Conservation (phyloP, 1,284 basidiomycete genomes). For the Irpex sp. region DNA sequence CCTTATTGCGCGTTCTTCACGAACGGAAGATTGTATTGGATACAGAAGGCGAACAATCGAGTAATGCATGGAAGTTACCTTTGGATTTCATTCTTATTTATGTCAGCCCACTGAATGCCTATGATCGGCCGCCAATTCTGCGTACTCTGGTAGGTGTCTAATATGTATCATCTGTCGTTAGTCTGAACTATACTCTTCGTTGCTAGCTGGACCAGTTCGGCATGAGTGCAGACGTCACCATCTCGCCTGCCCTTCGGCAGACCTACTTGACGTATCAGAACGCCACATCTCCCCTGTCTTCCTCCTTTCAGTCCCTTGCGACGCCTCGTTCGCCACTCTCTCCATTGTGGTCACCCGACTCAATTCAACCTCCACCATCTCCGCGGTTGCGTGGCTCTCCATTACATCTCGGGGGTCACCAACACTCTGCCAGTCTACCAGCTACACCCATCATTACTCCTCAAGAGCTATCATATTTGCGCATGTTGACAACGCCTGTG, state of each 20-base stretch:
- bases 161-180: background rate
- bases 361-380: constrained; percentile 20
- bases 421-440: background rate
- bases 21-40: constrained; percentile 52
- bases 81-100: constrained; percentile 69
- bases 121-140: constrained; percentile 61
- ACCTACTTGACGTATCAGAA: constrained; percentile 23
- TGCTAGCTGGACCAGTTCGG: constrained; percentile 71
- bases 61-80: constrained; percentile 56
- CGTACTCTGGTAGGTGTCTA: constrained; percentile 51
- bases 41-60: constrained; percentile 23
- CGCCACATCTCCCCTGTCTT: constrained; percentile 20
- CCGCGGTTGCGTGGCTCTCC: constrained; percentile 8
- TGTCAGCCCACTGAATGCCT: constrained; percentile 59
- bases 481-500: constrained; percentile 6
- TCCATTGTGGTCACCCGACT: constrained; percentile 22
- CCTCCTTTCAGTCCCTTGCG: constrained; percentile 33
- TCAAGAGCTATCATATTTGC: constrained; percentile 6
- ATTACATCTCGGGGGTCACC: constrained; percentile 15
- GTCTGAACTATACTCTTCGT: constrained; percentile 5
- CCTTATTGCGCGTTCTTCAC: constrained; percentile 50
- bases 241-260: constrained; percentile 22
- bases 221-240: constrained; percentile 58
- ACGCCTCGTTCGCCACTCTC: constrained; percentile 26
- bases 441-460: constrained; percentile 5